phyloP scores from a whole-genome alignment of 352 stramenopile genomes.

The Phytophthora sp. region DNA sequence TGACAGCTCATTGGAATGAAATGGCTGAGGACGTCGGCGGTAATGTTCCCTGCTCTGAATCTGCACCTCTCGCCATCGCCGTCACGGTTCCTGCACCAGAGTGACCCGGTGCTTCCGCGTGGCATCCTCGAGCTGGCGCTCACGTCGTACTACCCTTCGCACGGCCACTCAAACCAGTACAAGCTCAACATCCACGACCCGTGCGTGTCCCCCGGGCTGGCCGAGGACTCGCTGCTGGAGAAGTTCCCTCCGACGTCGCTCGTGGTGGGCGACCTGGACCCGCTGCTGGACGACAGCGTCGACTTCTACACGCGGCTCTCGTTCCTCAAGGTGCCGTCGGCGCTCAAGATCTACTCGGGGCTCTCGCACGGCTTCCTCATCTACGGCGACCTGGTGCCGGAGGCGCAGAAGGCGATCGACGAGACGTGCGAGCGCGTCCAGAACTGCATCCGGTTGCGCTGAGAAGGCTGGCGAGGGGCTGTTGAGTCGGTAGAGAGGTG shows the following conservation, averaged over 20 bases:
- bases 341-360: constrained; percentile 85
- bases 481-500: too few relatives aligned
- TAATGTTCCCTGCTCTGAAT: constrained; percentile 91
- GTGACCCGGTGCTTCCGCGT: constrained; percentile 83
- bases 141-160: constrained; percentile 86
- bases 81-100: constrained; percentile 89
- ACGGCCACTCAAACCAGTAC: constrained; percentile 87
- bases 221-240: constrained; percentile 72
- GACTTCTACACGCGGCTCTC: constrained; percentile 90
- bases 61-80: constrained; percentile 88
- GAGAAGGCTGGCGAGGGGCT: not conserved
- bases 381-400: constrained; percentile 82
- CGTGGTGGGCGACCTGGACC: constrained; percentile 87
- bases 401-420: constrained; percentile 82
- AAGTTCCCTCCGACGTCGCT: constrained; percentile 86
- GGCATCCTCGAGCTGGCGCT: constrained; percentile 82
- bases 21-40: too few relatives aligned
- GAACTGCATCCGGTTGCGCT: constrained; percentile 54
- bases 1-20: too few relatives aligned
- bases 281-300: constrained; percentile 89
- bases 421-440: constrained; percentile 83
- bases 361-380: constrained; percentile 90
- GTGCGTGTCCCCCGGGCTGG: constrained; percentile 82
- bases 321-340: constrained; percentile 76
- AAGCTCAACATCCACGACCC: constrained; percentile 90